Evolutionary conservation across 164 flowering plant species (phyloP), one percentile per base, ranked within the genome.

Genomic region (Kalanchoe fedtschenkoi): DNA sequence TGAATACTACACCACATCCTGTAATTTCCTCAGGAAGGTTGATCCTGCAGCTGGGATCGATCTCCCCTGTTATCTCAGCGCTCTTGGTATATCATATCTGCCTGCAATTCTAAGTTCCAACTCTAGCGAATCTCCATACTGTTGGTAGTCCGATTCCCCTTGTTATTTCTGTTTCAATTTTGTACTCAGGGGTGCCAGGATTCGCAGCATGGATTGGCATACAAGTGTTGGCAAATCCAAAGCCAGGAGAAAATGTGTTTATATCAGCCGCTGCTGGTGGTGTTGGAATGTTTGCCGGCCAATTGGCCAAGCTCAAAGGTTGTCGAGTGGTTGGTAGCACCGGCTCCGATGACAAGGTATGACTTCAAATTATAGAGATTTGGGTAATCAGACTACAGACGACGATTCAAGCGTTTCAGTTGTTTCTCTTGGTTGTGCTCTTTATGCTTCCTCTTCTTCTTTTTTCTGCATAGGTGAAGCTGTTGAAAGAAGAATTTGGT

Each of bases 261-360:
- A 68, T 80, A 6, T 80, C 84, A 1, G 80, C 81, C 0, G 84
- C 84, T 0, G 80, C 81, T 1, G 84, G 81, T 5, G 80, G 74
- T 1, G 84, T 80, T 1, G 84, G 84, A 13, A 74, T 74, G 67
- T 63, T 39, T 44, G 80, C 81, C 32, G 84, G 84, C 10, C 78
- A 80, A 26, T 67, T 78, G 60, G 84, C 84, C 21, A 80, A 80
- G 62, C 34, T 78, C 60, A 74, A 66, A 68, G 81, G 81, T 1
- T 80, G 81, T 24, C 60, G 77, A 10, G 81, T 78, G 10, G 37
- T 80, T 16, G 84, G 81, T 30, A 78, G 84, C 66, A 69, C 74
- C 7, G 84, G 84, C 21, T 69, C 81, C 0, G 80, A 80, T 66
- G 78, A 76, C 8, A 80, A 80, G 81, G 84, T 80, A 63, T n/a